Evolutionary conservation across 164 flowering plant species (phyloP).

Genomic region (Cinnamomum chago): DNA sequence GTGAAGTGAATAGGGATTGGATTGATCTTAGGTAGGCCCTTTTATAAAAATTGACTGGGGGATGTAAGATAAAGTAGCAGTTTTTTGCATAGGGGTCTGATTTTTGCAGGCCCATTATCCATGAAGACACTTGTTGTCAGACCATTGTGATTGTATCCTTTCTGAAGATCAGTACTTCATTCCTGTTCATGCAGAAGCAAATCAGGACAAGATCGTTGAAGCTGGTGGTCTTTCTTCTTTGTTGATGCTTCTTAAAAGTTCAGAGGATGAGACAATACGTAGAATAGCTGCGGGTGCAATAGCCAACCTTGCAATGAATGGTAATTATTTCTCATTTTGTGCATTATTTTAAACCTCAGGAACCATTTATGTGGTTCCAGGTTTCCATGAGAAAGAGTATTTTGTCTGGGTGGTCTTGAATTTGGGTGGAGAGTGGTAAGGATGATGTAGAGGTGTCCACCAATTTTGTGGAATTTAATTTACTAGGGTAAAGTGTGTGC

Average conservation of each 20-base stretch:
- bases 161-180: not conserved
- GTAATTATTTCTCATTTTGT: constrained; percentile 26
- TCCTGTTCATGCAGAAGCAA: constrained; percentile 24
- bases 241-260: constrained; percentile 71
- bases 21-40: no score
- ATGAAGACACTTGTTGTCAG: no score
- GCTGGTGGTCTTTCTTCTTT: constrained; percentile 93
- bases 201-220: constrained; percentile 47
- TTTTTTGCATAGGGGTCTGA: no score
- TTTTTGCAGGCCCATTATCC: no score
- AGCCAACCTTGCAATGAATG: constrained; percentile 97
- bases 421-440: no score
- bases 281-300: constrained; percentile 98
- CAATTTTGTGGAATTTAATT: no score
- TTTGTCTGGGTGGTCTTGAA: not conserved
- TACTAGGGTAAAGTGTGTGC: no score
- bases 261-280: constrained; percentile 81
- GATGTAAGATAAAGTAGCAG: no score
- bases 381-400: not conserved
- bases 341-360: not conserved
- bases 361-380: not conserved
- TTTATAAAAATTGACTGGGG: no score
- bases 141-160: not conserved
- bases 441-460: no score
- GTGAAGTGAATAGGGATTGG: no score